Percentiles rank a stretch among this genome's conserved stretches.
Evolutionary conservation across 2,329 filamentous ascomycete species (phyloP).

Genomic region (Graphilbum ipis-grandicollis): DNA sequence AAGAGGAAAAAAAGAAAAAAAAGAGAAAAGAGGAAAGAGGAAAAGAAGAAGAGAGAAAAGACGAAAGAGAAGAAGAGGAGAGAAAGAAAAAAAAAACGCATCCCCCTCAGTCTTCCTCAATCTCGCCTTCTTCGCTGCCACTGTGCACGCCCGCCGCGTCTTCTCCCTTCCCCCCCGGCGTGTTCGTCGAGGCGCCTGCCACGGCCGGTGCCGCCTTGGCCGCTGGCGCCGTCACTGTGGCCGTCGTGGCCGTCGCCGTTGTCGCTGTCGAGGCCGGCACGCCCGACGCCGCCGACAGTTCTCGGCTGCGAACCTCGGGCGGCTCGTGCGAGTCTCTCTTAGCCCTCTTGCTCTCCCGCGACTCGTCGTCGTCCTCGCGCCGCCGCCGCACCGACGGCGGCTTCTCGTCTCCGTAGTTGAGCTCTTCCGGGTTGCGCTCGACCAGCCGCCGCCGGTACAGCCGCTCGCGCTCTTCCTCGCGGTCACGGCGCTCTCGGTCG

Average conservation of each 20-base stretch:
- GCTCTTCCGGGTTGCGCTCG: slow-evolving; percentile 61
- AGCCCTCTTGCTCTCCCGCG: no score
- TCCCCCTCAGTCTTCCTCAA: slow-evolving; percentile 63
- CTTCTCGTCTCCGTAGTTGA: slow-evolving; percentile 73
- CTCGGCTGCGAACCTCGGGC: no score
- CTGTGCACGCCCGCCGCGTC: slow-evolving; percentile 53
- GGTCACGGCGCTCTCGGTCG: slow-evolving; percentile 70
- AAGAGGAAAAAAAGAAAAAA: no score
- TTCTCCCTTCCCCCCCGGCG: slow-evolving; percentile 17
- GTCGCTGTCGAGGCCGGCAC: no score
- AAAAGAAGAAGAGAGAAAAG: not conserved
- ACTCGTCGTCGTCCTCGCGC: slow-evolving; percentile 60
- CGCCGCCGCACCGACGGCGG: slow-evolving; percentile 49
- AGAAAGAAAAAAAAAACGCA: not conserved
- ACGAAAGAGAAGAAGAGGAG: not conserved
- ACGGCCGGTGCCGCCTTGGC: not conserved
- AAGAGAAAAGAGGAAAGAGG: not conserved
- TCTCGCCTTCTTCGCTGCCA: slow-evolving; percentile 94
- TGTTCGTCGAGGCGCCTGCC: no score
- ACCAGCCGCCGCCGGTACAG: slow-evolving; percentile 59
- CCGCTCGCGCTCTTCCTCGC: slow-evolving; percentile 80
- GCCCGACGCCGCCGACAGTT: no score
- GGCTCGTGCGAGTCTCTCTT: no score
- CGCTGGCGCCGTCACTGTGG: not conserved
- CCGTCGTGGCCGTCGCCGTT: not conserved